Evolutionary conservation across 192 early-diverging fungal species (phyloP), one percentile per base, ranked within the genome.

Genomic region (Oehlia diaphana): DNA sequence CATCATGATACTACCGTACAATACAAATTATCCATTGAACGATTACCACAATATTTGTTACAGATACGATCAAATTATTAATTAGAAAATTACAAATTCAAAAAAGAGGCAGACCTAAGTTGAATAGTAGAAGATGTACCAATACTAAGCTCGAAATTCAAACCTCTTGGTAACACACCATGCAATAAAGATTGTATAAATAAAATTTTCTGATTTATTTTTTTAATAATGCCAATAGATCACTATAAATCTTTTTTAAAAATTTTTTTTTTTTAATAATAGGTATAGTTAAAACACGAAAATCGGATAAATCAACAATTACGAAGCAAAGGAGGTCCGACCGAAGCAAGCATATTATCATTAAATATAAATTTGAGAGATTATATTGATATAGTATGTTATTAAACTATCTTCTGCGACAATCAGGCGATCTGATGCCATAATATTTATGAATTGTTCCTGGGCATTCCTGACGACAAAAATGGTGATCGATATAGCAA

Each of bases 261-360:
- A 26, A 0, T 26, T 26, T 26, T 26, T 26, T 26, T 26, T 26
- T 26, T 26, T 0, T 26, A 26, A 26, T 26, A 26, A 80, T 53
- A 12, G 23, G 72, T 65, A 53, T 72, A 80, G n/a, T 39, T 80
- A 63, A 63, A 68, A 74, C 72, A 23, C 58, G 42, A 37, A 80
- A 80, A 80, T 80, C 72, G 39, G 2, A 80, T 80, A 39, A 80
- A 80, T 63, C 70, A 74, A 49, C 72, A 80, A 37, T 68, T 80
- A 66, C 31, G 75, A 74, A 74, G 72, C 47, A 80, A 80, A 58
- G 79, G 79, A 47, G 79, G 35, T 21, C 79, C 79, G 26, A 72
- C 39, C 9, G 79, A 74, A 74, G 72, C 39, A 13, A 62, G 26
- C 37, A 80, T 80, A 62, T 80, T 80, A 26, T 26, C 26, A 23